phyloP scores from a whole-genome alignment of 1,139 yeast genomes.

The Nakaseomyces sp. region DNA sequence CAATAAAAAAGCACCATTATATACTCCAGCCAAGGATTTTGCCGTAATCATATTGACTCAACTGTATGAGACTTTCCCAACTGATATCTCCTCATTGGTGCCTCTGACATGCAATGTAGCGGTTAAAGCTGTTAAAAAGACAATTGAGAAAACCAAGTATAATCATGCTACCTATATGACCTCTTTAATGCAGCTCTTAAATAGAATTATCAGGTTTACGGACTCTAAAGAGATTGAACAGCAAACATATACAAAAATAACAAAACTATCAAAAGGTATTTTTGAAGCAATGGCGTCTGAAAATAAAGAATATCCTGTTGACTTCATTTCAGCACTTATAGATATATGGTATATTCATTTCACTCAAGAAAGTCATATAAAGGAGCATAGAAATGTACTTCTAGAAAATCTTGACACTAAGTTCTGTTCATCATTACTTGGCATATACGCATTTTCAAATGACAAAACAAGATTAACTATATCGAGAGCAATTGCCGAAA shows the following conservation, averaged over 20 bases:
- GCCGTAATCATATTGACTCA: conserved; percentile 19
- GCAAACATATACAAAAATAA: conserved; percentile 5
- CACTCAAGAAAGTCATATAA: conserved; percentile 19
- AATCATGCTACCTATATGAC: conserved; percentile 25
- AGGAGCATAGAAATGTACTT: conserved; percentile 16
- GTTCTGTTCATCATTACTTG: conserved; percentile 22
- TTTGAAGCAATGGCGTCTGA: conserved; percentile 19
- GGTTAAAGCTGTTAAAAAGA: conserved; percentile 31
- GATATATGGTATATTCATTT: conserved; percentile 21
- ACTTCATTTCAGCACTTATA: conserved; percentile 20
- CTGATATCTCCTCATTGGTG: conserved; percentile 29
- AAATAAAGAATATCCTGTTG: conserved; percentile 21
- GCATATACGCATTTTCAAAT: conserved; percentile 26
- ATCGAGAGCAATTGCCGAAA: conserved; percentile 31
- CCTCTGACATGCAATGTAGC: conserved; percentile 26
- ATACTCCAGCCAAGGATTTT: conserved; percentile 23
- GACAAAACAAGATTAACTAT: conserved; percentile 27
- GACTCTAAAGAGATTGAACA: conserved; percentile 6
- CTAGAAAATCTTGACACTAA: conserved; percentile 14
- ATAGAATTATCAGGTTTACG: conserved; percentile 20
- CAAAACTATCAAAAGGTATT: conserved; percentile 20
- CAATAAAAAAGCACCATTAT: conserved; percentile 17
- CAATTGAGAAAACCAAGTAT: conserved; percentile 22
- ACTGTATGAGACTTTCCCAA: conserved; percentile 30
- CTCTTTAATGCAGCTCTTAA: conserved; percentile 21